Base-by-base conservation (phyloP, 2,329 filamentous ascomycete species). In the Nothophoma quercina region DNA sequence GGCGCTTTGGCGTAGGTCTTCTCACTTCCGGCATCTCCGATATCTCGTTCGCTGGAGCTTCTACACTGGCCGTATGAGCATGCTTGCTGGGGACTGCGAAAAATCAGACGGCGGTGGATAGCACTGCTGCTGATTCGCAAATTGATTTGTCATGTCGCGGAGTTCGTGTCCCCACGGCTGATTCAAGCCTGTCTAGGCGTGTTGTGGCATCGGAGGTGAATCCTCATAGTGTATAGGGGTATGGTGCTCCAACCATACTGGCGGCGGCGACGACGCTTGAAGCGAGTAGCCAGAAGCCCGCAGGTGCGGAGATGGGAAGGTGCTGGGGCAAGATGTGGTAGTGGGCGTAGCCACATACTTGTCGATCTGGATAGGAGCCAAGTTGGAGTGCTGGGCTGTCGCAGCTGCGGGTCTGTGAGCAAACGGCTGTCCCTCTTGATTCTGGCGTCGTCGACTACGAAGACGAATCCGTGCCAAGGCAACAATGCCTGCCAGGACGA, bases 401-500 rank as follows among this genome's bases (percentile, higher is more conserved):
- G 30, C 13, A 16, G 9, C 30, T 5, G 30, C 7, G 18, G 30
- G 4, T 16, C 5, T 6, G 18, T 15, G 30, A 6, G 12, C n/a
- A 33, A 15, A 5, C 13, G n/a, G 4, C 30, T 33, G 30, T 33
- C n/a, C n/a, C n/a, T n/a, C n/a, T n/a, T n/a, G n/a, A n/a, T 9
- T 33, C 30, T 16, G 28, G 6, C 59, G 50, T 39, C 62, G 63
- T 29, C 50, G 46, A 7, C 28, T 32, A 16, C 59, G 57, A 10
- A 67, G 51, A 26, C 66, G 69, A 40, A 60, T 50, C 21, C 61
- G 50, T 8, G 60, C 52, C 4, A 69, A 15, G 13, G 26, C 35
- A 23, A 63, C 50, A 7, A 65, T 33, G 16, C 59, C 30, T 13
- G 55, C 19, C 3, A 73, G 50, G 4, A 38, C 60, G 1, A 59